phyloP scores from a whole-genome alignment of 2,329 filamentous ascomycete species.

The Diaporthe citri region DNA sequence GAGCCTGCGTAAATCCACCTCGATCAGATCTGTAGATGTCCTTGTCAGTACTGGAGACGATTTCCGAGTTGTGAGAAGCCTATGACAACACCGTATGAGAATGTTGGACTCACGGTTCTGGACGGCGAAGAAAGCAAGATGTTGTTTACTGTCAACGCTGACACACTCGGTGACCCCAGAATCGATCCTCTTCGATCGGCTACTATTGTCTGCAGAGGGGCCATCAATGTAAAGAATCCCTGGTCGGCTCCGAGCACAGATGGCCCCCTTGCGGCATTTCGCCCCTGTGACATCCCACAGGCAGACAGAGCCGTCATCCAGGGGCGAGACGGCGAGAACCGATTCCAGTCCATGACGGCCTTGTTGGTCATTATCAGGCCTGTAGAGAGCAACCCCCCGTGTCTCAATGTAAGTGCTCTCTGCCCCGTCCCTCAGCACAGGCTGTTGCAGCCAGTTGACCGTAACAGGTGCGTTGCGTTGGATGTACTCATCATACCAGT shows the following conservation, averaged over 20 bases:
- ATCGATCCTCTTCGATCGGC: constrained; percentile 74
- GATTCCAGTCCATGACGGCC: constrained; percentile 59
- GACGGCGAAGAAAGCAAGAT: constrained; percentile 84
- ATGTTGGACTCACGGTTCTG: constrained; percentile 71
- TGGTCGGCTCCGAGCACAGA: constrained; percentile 74
- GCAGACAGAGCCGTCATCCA: constrained; percentile 90
- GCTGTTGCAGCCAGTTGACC: constrained; percentile 81
- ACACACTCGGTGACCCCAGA: constrained; percentile 84
- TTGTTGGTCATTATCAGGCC: constrained; percentile 63
- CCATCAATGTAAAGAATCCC: constrained; percentile 75
- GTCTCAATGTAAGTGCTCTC: constrained; percentile 70
- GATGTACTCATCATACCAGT: constrained; percentile 92
- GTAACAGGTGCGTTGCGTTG: constrained; percentile 82
- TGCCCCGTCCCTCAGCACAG: constrained; percentile 58
- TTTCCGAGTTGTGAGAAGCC: background rate
- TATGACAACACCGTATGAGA: constrained; percentile 20
- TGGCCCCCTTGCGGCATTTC: constrained; percentile 66
- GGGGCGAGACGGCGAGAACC: constrained; percentile 76
- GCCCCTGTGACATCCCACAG: constrained; percentile 82
- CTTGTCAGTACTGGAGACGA: constrained; percentile 36
- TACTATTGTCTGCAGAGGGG: constrained; percentile 57
- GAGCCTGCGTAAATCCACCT: constrained; percentile 84
- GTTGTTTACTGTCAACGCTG: constrained; percentile 76
- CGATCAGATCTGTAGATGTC: constrained; percentile 70
- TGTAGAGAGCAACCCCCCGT: constrained; percentile 79